Evolutionary conservation across 192 early-diverging fungal species (phyloP), one percentile per base, ranked within the genome.

Genomic region (Chytriomyces confervae): DNA sequence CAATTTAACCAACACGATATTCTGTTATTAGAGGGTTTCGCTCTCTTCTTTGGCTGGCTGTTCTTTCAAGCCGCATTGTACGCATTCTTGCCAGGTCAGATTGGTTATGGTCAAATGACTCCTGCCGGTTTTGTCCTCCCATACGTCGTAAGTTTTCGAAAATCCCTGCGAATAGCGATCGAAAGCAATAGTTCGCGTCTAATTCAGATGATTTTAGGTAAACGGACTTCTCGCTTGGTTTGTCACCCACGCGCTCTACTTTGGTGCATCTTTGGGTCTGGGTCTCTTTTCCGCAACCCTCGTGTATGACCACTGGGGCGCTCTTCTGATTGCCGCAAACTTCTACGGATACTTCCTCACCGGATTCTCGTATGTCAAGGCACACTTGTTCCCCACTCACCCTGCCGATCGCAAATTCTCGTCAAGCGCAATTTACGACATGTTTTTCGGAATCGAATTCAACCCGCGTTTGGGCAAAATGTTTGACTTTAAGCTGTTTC

Each of bases 401-500:
- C 78, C 89, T 13, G 91, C 84, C 18, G 93, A 94, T 79, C 89
- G 92, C 82, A 93, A 93, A 79, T 92, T 93, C 82, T 91, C 91
- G 0, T 88, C 88, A 24, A 90, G 88, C n/a, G 77, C 87, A 50
- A 85, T 92, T 64, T 94, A 93, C 81, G 91, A 94, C 83, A 65
- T 93, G 29, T 88, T 92, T 70, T 91, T 92, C 90, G 93, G 93
- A 62, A 92, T 94, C 81, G 93, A 94, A 78, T 91, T 93, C 79
- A 94, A 94, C 84, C 93, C 92, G 49, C 85, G 93, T 43, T 75
- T 93, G 71, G 93, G 93, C 51, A 82, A 92, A 79, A 80, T 82
- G 65, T 93, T 90, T 74, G 93, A 94, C 82, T 94, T 93, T 80
- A 94, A 94, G 82, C 85, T 94, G 6, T 94, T 93, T 83, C 91